Conservation (phyloP, 257 asterid genomes). For the Fraxinus anomala region DNA sequence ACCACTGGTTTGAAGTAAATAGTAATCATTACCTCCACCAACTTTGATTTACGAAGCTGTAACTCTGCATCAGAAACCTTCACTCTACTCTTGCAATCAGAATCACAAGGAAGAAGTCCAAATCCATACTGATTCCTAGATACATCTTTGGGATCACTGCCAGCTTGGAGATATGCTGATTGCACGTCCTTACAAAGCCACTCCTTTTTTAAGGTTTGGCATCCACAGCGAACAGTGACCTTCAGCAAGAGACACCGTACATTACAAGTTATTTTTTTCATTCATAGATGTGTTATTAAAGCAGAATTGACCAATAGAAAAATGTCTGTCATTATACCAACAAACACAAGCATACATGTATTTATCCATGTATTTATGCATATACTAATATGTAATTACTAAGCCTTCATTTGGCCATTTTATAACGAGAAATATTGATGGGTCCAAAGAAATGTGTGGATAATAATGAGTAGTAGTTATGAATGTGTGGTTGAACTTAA, state of each 20-base stretch:
- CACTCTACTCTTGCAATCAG: conserved; percentile 63
- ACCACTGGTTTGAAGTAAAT: background rate
- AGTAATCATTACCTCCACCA: conserved; percentile 53
- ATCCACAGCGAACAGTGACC: conserved; percentile 79
- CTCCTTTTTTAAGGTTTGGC: conserved; percentile 81
- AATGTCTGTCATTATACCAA: background rate
- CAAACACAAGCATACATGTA: background rate
- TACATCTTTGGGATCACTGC: conserved; percentile 68
- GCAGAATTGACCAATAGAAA: conserved; percentile 3
- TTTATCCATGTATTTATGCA: background rate
- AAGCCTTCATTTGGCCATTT: background rate
- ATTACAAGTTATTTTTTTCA: background rate
- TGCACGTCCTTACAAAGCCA: conserved; percentile 84
- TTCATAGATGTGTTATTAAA: background rate
- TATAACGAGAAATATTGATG: too few species aligned
- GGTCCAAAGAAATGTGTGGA: too few species aligned
- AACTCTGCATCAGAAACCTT: conserved; percentile 62
- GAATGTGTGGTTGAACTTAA: too few species aligned
- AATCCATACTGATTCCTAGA: conserved; percentile 68
- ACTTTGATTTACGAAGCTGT: conserved; percentile 65
- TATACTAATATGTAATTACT: background rate
- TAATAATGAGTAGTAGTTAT: too few species aligned
- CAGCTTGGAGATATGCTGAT: conserved; percentile 49
- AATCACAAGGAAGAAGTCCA: conserved; percentile 76
- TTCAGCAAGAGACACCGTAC: conserved; percentile 32